phyloP scores from a whole-genome alignment of 2,329 filamentous ascomycete genomes.

The Penicillium sp. region DNA sequence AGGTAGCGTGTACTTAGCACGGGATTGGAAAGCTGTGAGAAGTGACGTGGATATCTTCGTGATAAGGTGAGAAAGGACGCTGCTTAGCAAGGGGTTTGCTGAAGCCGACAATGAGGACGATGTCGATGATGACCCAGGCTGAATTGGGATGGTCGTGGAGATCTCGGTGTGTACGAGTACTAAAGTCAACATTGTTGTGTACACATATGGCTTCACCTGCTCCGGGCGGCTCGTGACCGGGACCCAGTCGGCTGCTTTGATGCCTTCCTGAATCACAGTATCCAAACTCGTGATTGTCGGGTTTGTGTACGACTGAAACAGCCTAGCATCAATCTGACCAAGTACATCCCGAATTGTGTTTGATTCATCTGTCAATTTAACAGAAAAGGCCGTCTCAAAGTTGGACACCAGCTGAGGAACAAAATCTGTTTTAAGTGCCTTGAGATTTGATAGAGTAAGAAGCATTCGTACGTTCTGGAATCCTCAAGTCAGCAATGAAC shows the following conservation, averaged over 20 bases:
- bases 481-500: not conserved
- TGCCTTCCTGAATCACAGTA: conserved; percentile 67
- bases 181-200: conserved; percentile 76
- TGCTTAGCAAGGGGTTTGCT: conserved; percentile 63
- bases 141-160: conserved; percentile 67
- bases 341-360: conserved; percentile 90
- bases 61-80: conserved; percentile 81
- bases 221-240: conserved; percentile 59
- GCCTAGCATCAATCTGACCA: conserved; percentile 79
- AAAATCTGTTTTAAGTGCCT: conserved; percentile 73
- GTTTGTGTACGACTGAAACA: conserved; percentile 89
- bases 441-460: conserved; percentile 87
- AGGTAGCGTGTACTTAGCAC: conserved; percentile 67
- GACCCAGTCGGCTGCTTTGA: conserved; percentile 68
- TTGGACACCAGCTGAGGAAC: conserved; percentile 85
- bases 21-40: conserved; percentile 71
- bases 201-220: conserved; percentile 82
- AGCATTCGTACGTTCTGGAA: conserved; percentile 83
- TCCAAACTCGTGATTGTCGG: conserved; percentile 67
- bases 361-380: conserved; percentile 89
- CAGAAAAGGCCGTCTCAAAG: conserved; percentile 90
- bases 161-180: conserved; percentile 92
- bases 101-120: conserved; percentile 66
- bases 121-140: conserved; percentile 67
- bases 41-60: conserved; percentile 76